A percentile compares a stretch with the other conserved stretches of the same genome.
Conservation (phyloP, 192 early-diverging fungal genomes). For the Mortierella antarctica region DNA sequence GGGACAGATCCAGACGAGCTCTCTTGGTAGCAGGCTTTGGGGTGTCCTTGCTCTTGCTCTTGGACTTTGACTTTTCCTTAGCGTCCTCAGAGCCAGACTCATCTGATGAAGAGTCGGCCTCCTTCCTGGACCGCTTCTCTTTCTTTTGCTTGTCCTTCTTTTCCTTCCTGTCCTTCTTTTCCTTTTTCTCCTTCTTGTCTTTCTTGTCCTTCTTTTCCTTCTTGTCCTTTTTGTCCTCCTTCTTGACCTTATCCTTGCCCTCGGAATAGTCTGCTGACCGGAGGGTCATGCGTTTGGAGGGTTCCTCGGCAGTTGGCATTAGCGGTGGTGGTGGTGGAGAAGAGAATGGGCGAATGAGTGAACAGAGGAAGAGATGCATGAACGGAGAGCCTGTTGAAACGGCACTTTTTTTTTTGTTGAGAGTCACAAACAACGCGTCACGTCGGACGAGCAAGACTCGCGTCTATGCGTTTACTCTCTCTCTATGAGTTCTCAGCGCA, state of each 20-base stretch:
- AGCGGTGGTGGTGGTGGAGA: background rate
- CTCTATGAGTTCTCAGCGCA: no score
- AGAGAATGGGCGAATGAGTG: background rate
- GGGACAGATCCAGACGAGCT: slow-evolving; percentile 27
- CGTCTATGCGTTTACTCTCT: no score
- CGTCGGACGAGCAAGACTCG: no score
- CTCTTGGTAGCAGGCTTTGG: slow-evolving; percentile 33
- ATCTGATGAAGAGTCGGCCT: slow-evolving; percentile 11
- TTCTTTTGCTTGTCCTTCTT: slow-evolving; percentile 54
- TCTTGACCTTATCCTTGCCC: slow-evolving; percentile 10
- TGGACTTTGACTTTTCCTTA: slow-evolving; percentile 53
- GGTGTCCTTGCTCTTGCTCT: slow-evolving; percentile 54
- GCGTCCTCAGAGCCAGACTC: slow-evolving; percentile 3
- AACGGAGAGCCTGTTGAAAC: no score
- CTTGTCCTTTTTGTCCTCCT: slow-evolving; percentile 18
- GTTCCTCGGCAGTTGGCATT: slow-evolving; percentile 25
- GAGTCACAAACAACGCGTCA: background rate
- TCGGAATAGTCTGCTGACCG: slow-evolving; percentile 27
- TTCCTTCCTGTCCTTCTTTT: slow-evolving; percentile 58
- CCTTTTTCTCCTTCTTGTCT: slow-evolving; percentile 60
- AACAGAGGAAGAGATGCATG: background rate
- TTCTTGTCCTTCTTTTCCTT: slow-evolving; percentile 58
- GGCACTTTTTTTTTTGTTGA: slow-evolving; percentile 11
- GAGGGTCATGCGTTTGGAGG: slow-evolving; percentile 21
- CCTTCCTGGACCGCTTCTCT: slow-evolving; percentile 29